These are phyloP conservation scores for Schizosaccharomyces japonicus DNA, from an alignment of 805 yeast species.

Conservation along the genomic window DNA sequence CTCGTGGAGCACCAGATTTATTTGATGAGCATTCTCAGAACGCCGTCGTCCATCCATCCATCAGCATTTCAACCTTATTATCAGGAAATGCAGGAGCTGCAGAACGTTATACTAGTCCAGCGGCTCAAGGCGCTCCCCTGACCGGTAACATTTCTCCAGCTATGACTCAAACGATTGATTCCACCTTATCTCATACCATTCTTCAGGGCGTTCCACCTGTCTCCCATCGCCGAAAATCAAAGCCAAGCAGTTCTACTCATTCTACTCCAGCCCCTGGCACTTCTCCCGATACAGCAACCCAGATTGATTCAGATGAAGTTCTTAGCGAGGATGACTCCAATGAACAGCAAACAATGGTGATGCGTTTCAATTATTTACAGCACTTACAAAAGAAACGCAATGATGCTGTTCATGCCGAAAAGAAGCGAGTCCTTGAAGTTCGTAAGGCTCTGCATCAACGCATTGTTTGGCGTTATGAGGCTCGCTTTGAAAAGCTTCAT, in stretches of 20 bases:
- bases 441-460: background rate
- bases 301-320: background rate
- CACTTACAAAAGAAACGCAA: background rate
- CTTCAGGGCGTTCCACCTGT: background rate
- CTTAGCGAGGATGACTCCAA: background rate
- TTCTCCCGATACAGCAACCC: background rate
- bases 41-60: background rate
- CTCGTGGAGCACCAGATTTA: background rate
- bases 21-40: background rate
- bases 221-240: background rate
- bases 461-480: background rate
- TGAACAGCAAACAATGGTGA: background rate
- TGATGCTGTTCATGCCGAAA: background rate
- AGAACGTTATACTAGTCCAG: background rate
- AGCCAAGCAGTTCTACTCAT: background rate
- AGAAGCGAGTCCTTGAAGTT: background rate
- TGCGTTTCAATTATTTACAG: background rate
- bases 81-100: too few species aligned
- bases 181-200: background rate
- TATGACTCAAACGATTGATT: background rate
- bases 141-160: background rate
- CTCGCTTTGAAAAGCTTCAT: background rate
- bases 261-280: background rate
- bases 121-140: background rate
- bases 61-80: background rate